Evolutionary conservation across 495 filamentous ascomycete species (phyloP).

Genomic region (Hyaloscypha finlandica): DNA sequence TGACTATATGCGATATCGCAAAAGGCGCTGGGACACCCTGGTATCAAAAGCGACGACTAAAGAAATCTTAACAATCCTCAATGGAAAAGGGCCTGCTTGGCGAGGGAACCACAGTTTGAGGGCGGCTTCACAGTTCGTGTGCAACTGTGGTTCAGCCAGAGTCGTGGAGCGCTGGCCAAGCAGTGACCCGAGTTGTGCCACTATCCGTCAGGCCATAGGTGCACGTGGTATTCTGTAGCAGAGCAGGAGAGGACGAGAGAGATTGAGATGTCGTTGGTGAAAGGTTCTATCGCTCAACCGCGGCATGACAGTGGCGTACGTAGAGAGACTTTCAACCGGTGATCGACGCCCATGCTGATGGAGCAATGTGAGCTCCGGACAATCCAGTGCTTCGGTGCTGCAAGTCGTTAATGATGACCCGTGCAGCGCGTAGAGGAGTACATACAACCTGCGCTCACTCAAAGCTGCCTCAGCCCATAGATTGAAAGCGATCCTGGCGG

Average conservation of each 20-base stretch:
- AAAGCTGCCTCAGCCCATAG: neutral
- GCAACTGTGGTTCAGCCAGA: neutral
- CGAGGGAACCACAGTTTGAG: neutral
- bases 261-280: neutral
- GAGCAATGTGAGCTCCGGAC: neutral
- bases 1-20: neutral
- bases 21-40: neutral
- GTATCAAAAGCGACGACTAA: neutral
- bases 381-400: neutral
- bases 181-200: neutral
- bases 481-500: neutral
- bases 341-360: neutral
- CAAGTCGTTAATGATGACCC: neutral
- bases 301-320: neutral
- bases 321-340: neutral
- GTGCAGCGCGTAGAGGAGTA: neutral
- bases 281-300: neutral
- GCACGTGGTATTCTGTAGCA: neutral
- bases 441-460: neutral
- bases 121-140: too few relatives aligned
- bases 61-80: neutral
- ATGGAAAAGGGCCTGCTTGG: neutral
- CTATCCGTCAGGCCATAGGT: neutral
- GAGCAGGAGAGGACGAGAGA: slow-evolving; percentile 1
- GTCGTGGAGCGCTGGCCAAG: neutral